These are phyloP conservation scores for Eucalyptus curtisii DNA, from an alignment of 345 rosid species.

Conservation along the genomic window DNA sequence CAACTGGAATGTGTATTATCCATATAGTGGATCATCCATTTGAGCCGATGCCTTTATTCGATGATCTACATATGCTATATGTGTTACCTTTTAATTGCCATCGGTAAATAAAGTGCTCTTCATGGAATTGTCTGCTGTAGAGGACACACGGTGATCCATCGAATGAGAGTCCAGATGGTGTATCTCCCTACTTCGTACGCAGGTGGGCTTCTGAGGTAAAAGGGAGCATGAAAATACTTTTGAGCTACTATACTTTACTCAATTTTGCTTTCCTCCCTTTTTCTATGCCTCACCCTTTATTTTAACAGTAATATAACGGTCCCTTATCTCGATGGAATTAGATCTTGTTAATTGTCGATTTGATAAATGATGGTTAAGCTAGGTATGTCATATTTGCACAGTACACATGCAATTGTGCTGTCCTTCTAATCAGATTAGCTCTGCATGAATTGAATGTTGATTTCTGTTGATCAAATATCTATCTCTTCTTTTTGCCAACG, in stretches of 20 bases:
- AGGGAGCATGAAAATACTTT: background rate
- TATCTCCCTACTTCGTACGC: constrained; percentile 85
- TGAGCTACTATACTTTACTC: background rate
- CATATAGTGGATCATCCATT: background rate
- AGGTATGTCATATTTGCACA: background rate
- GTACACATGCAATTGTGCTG: background rate
- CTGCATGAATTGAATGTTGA: background rate
- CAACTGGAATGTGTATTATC: background rate
- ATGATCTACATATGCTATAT: background rate
- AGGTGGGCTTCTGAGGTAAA: constrained; percentile 99
- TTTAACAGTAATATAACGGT: background rate
- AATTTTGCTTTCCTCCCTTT: background rate
- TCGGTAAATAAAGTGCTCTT: background rate
- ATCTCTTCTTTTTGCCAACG: background rate
- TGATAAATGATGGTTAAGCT: background rate
- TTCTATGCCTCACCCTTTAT: background rate
- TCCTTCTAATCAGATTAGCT: background rate
- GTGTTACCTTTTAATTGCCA: background rate
- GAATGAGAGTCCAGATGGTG: constrained; percentile 41
- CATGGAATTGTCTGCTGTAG: constrained; percentile 19
- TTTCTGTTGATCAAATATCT: background rate
- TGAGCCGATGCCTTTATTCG: background rate
- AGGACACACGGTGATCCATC: constrained; percentile 36
- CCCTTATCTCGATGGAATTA: background rate
- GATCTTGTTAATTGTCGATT: background rate